phyloP scores from a whole-genome alignment of 2,329 filamentous ascomycete genomes.

The Nannizziopsis arthrosporioides region DNA sequence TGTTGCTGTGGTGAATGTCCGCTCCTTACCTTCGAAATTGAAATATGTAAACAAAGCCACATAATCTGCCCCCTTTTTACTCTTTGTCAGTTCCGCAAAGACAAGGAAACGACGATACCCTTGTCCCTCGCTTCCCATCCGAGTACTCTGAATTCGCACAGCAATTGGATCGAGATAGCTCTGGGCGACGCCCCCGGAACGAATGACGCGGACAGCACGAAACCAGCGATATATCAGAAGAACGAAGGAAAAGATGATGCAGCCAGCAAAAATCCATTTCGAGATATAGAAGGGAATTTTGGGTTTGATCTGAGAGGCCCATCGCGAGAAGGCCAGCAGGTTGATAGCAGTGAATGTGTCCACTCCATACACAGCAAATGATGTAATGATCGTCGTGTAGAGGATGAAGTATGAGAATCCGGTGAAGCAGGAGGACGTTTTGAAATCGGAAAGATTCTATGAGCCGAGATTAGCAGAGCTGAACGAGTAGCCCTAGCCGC shows the following conservation, averaged over 20 bases:
- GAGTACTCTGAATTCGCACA: constrained; percentile 69
- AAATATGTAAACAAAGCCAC: constrained; percentile 87
- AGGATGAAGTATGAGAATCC: constrained; percentile 74
- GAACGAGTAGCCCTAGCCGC: background rate
- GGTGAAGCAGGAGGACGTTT: constrained; percentile 63
- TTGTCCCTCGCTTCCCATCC: constrained; percentile 54
- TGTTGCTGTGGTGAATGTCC: background rate
- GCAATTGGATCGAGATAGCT: constrained; percentile 84
- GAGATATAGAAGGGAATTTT: constrained; percentile 64
- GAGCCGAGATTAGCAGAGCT: constrained; percentile 1
- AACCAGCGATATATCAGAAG: constrained; percentile 72
- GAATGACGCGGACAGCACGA: constrained; percentile 68
- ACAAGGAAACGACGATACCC: constrained; percentile 89
- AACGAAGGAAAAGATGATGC: constrained; percentile 81
- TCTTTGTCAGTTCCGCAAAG: constrained; percentile 80
- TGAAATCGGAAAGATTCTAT: constrained; percentile 61
- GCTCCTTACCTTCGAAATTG: constrained; percentile 48
- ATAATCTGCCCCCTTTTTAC: constrained; percentile 81
- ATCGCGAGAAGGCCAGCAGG: constrained; percentile 74
- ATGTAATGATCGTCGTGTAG: constrained; percentile 66
- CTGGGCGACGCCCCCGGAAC: constrained; percentile 73
- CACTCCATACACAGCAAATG: constrained; percentile 72
- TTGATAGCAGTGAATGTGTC: constrained; percentile 92
- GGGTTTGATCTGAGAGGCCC: constrained; percentile 74
- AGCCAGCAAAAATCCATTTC: constrained; percentile 90